A percentile compares a stretch with the other conserved stretches of the same genome.
Conservation (phyloP, 805 yeast genomes). For the Pichia phayaonensis region DNA sequence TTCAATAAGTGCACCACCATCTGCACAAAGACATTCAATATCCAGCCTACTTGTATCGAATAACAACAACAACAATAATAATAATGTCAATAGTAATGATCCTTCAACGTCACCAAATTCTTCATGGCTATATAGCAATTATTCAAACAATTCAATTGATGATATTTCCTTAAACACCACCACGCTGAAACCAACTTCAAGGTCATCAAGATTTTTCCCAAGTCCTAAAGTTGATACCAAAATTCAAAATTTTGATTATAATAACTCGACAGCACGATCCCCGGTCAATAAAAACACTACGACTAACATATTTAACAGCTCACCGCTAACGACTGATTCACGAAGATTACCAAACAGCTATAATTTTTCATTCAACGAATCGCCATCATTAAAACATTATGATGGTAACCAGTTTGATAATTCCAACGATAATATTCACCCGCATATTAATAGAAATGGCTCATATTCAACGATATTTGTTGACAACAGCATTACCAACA, state of each 20-base stretch:
- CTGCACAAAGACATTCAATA: not conserved
- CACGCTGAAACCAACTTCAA: not conserved
- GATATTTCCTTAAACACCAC: conserved; percentile 18
- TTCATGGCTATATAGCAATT: conserved; percentile 5
- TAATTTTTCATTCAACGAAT: not conserved
- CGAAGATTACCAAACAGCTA: not conserved
- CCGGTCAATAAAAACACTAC: not conserved
- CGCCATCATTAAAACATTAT: not conserved
- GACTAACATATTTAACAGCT: not conserved
- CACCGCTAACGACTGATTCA: not conserved
- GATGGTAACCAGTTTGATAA: not conserved
- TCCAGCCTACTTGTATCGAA: not conserved
- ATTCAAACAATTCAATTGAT: conserved; percentile 15
- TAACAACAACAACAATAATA: not conserved
- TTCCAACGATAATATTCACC: not conserved
- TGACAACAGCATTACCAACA: not conserved
- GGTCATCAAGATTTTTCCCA: conserved; percentile 28
- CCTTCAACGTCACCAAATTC: conserved; percentile 10
- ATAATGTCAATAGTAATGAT: not conserved
- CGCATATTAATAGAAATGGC: not conserved
- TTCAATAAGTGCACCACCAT: not conserved
- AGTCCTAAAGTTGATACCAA: conserved; percentile 18
- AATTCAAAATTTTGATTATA: not conserved
- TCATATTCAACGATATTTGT: conserved; percentile 1
- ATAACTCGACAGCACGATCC: not conserved